These are phyloP conservation scores for Aspergillus kassunensis DNA, from an alignment of 495 filamentous ascomycete genomes.

Conservation along the genomic window DNA sequence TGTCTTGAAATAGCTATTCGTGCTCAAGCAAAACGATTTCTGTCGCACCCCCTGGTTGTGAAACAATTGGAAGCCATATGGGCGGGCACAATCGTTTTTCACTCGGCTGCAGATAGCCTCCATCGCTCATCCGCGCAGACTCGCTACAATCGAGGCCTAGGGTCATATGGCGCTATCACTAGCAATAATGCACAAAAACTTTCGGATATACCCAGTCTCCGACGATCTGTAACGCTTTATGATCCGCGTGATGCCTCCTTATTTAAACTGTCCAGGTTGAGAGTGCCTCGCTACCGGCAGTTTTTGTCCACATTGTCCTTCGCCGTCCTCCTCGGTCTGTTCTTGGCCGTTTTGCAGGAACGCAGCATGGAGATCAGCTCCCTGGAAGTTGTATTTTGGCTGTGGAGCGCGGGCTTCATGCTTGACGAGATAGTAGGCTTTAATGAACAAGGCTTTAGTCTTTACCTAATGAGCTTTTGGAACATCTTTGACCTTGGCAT, in stretches of 20 bases:
- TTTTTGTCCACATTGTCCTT: constrained; percentile 83
- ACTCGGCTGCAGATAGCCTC: constrained; percentile 77
- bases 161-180: constrained; percentile 3
- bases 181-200: neutral
- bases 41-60: constrained; percentile 84
- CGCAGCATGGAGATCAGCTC: constrained; percentile 71
- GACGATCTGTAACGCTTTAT: constrained; percentile 81
- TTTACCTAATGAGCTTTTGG: constrained; percentile 97
- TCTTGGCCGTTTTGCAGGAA: constrained; percentile 67
- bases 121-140: constrained; percentile 50
- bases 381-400: constrained; percentile 86
- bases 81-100: constrained; percentile 90
- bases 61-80: constrained; percentile 94
- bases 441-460: constrained; percentile 87
- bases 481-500: constrained; percentile 92
- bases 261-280: constrained; percentile 83
- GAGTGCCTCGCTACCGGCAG: constrained; percentile 86
- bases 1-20: constrained; percentile 89
- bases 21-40: constrained; percentile 81
- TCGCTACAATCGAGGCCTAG: constrained; percentile 22
- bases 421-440: constrained; percentile 92
- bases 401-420: constrained; percentile 96
- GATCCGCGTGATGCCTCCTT: constrained; percentile 82
- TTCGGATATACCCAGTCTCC: constrained; percentile 24
- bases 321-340: constrained; percentile 75